Evolutionary conservation across 2,329 filamentous ascomycete genomes (phyloP).

Genomic region (Ceratocystiopsis sp.): DNA sequence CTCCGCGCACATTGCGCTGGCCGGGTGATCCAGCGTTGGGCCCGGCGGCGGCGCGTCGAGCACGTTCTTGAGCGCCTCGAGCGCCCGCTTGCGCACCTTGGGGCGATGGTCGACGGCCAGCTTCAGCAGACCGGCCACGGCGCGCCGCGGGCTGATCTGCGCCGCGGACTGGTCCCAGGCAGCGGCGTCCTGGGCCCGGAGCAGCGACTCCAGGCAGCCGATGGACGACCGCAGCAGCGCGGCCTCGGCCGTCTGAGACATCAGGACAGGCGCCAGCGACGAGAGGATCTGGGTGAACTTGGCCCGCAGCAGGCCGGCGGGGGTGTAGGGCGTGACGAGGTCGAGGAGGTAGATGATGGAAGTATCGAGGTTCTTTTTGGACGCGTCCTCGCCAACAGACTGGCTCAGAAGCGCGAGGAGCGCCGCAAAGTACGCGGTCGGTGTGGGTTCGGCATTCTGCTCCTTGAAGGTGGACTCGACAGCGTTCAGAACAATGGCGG

Average conservation of each 20-base stretch:
- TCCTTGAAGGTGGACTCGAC: slow-evolving; percentile 86
- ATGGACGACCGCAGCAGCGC: slow-evolving; percentile 75
- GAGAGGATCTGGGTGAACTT: slow-evolving; percentile 92
- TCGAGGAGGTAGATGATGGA: slow-evolving; percentile 94
- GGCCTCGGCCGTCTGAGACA: slow-evolving; percentile 67
- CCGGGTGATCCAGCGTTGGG: slow-evolving; percentile 84
- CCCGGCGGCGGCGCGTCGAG: slow-evolving; percentile 76
- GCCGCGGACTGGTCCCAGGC: slow-evolving; percentile 77
- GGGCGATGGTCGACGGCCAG: slow-evolving; percentile 75
- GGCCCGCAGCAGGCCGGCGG: slow-evolving; percentile 71
- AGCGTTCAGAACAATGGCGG: slow-evolving; percentile 70
- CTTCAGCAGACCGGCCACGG: slow-evolving; percentile 69
- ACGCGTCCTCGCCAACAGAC: slow-evolving; percentile 47
- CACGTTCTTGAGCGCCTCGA: slow-evolving; percentile 73
- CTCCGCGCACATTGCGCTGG: slow-evolving; percentile 90
- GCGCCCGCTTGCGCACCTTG: slow-evolving; percentile 85
- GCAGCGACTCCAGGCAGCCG: slow-evolving; percentile 80
- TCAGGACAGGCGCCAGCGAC: slow-evolving; percentile 68
- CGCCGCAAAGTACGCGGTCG: slow-evolving; percentile 93
- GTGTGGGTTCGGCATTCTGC: slow-evolving; percentile 65
- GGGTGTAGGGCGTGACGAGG: slow-evolving; percentile 69
- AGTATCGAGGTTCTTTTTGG: slow-evolving; percentile 68
- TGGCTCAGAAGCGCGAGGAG: slow-evolving; percentile 74
- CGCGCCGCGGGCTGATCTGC: slow-evolving; percentile 71
- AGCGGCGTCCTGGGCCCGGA: slow-evolving; percentile 71